Conservation (phyloP, 169 alveolate genomes). For the Plasmodium vivax region DNA sequence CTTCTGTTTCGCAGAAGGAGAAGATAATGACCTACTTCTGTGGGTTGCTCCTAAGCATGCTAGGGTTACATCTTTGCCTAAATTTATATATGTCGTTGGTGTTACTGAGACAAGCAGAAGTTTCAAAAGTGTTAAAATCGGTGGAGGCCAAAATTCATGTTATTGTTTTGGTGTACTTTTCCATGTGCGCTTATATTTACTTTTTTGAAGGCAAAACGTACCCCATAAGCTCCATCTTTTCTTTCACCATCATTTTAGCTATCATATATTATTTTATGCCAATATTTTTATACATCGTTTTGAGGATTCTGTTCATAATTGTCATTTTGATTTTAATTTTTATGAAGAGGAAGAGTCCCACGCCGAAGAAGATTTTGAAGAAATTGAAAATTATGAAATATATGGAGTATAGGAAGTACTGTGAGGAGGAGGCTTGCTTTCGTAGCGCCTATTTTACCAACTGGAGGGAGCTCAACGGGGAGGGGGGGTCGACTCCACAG, state of each 20-base stretch:
- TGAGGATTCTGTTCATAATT: conserved; percentile 14
- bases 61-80: conserved; percentile 41
- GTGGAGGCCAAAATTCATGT: conserved; percentile 46
- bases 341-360: conserved; percentile 65
- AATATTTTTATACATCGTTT: conserved; percentile 54
- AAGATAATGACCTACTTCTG: conserved; percentile 10
- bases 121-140: conserved; percentile 37
- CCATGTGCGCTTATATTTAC: conserved; percentile 37
- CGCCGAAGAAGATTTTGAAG: conserved; percentile 59
- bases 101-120: conserved; percentile 23
- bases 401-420: conserved; percentile 46
- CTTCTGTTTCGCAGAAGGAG: not conserved
- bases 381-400: conserved; percentile 70
- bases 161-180: conserved; percentile 19
- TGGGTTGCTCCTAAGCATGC: conserved; percentile 22
- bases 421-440: conserved; percentile 22
- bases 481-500: not conserved
- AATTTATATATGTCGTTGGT: conserved; percentile 15
- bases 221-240: conserved; percentile 17
- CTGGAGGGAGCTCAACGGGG: not conserved
- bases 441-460: conserved; percentile 1
- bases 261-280: conserved; percentile 64
- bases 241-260: conserved; percentile 22
- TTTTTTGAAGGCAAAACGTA: conserved; percentile 6
- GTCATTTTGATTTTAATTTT: conserved; percentile 26